phyloP scores from a whole-genome alignment of 106 monocot genomes.

The Xerophyta viscosa region DNA sequence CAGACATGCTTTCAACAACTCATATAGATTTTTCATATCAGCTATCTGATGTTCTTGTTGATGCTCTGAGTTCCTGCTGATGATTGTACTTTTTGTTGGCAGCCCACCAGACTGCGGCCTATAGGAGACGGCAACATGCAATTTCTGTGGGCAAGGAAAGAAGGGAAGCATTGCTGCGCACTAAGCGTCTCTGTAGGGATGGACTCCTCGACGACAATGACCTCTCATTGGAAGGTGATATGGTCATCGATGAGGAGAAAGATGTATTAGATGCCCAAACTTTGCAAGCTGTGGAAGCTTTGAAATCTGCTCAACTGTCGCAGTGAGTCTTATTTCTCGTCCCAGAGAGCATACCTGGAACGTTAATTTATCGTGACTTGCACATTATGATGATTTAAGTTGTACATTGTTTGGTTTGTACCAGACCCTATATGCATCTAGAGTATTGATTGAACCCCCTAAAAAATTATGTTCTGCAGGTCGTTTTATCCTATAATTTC shows the following conservation, averaged over 20 bases:
- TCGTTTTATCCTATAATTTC: too few species aligned
- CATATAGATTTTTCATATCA: too few species aligned
- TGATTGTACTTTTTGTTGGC: slow-evolving; percentile 6
- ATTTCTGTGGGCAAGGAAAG: slow-evolving; percentile 74
- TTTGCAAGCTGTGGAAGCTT: slow-evolving; percentile 37
- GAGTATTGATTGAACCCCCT: too few species aligned
- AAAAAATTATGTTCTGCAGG: too few species aligned
- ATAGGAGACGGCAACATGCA: slow-evolving; percentile 69
- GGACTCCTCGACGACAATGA: slow-evolving; percentile 30
- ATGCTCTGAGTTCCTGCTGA: too few species aligned
- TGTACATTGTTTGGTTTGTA: too few species aligned
- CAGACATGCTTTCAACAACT: too few species aligned
- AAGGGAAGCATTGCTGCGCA: slow-evolving; percentile 75
- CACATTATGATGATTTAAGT: too few species aligned
- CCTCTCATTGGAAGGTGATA: slow-evolving; percentile 32
- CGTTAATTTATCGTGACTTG: too few species aligned
- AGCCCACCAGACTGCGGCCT: slow-evolving; percentile 53
- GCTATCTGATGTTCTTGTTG: neutral
- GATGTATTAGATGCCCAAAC: slow-evolving; percentile 44
- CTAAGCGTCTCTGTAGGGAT: slow-evolving; percentile 84
- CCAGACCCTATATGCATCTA: too few species aligned
- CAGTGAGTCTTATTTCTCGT: slow-evolving; percentile 33
- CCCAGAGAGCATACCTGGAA: too few species aligned
- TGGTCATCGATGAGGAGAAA: slow-evolving; percentile 75
- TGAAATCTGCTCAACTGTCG: slow-evolving; percentile 42